A percentile compares a stretch with the other conserved stretches of the same genome.
phyloP scores from a whole-genome alignment of 2,329 filamentous ascomycete species.

The Colletotrichum filicis region DNA sequence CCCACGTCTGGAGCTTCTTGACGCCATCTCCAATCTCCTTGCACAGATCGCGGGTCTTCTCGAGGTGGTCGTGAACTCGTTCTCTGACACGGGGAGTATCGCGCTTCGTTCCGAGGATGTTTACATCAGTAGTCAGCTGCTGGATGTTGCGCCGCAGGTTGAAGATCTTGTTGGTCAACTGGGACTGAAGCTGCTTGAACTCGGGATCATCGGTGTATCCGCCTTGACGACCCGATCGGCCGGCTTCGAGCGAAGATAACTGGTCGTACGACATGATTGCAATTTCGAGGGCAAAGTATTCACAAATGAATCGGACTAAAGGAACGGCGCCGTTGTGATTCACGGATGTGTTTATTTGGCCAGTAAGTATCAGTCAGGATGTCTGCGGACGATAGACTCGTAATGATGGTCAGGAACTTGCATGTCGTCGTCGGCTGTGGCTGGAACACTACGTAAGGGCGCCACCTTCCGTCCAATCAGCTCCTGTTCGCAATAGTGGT shows the following conservation, averaged over 20 bases:
- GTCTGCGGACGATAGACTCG: neutral
- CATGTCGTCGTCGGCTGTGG: slow-evolving; percentile 33
- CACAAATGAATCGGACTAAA: slow-evolving; percentile 1
- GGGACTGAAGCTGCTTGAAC: slow-evolving; percentile 84
- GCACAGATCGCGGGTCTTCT: slow-evolving; percentile 88
- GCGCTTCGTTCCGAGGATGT: slow-evolving; percentile 86
- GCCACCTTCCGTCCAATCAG: slow-evolving; percentile 20
- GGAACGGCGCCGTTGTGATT: neutral
- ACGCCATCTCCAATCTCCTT: slow-evolving; percentile 93
- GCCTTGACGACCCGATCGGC: slow-evolving; percentile 75
- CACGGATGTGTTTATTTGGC: neutral
- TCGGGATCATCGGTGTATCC: slow-evolving; percentile 90
- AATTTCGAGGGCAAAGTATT: neutral
- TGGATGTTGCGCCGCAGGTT: slow-evolving; percentile 89
- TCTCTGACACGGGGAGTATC: slow-evolving; percentile 93
- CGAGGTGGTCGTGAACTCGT: slow-evolving; percentile 86
- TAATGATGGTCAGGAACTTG: slow-evolving; percentile 12
- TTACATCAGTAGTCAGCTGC: slow-evolving; percentile 84
- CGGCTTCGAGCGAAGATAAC: slow-evolving; percentile 83
- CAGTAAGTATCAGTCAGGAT: neutral
- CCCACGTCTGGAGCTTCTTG: slow-evolving; percentile 91
- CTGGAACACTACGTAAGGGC: slow-evolving; percentile 33
- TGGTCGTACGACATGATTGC: slow-evolving; percentile 89
- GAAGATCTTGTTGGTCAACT: slow-evolving; percentile 90
- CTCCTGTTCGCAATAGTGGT: slow-evolving; percentile 5